These are phyloP conservation scores for Cercospora nicotianae DNA, from an alignment of 2,329 filamentous ascomycete genomes.

Conservation along the genomic window DNA sequence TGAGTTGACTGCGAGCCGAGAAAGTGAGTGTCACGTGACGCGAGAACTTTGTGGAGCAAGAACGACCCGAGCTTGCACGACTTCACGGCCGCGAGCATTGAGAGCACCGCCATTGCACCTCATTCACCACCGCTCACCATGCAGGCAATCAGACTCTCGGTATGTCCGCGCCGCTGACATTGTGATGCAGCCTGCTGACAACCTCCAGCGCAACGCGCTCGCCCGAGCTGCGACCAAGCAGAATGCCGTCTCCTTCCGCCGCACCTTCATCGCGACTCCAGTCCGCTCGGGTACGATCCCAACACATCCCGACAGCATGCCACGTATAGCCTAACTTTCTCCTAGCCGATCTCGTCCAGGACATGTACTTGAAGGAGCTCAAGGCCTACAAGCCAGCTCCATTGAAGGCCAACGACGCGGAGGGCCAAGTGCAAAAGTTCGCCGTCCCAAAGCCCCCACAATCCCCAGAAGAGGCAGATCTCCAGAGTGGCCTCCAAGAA, in stretches of 20 bases:
- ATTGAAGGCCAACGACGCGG: conserved; percentile 81
- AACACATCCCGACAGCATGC: conserved; percentile 20
- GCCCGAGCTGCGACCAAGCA: conserved; percentile 61
- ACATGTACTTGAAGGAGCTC: conserved; percentile 94
- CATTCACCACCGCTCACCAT: conserved; percentile 40
- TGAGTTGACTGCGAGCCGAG: conserved; percentile 3
- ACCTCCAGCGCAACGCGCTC: conserved; percentile 58
- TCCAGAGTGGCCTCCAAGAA: conserved; percentile 85
- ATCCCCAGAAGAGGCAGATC: conserved; percentile 91
- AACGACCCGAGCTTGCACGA: conserved; percentile 8
- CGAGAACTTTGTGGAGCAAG: conserved; percentile 7
- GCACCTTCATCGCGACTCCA: conserved; percentile 63
- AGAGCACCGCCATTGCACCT: not conserved
- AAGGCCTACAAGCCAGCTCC: conserved; percentile 87
- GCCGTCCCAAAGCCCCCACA: conserved; percentile 72
- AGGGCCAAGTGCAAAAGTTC: conserved; percentile 91
- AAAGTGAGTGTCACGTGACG: not conserved
- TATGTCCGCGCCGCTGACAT: conserved; percentile 38
- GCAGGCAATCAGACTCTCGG: conserved; percentile 63
- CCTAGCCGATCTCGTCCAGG: conserved; percentile 92
- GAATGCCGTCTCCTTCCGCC: conserved; percentile 55
- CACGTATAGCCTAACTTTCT: not conserved
- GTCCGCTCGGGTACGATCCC: conserved; percentile 59
- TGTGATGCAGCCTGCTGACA: conserved; percentile 36
- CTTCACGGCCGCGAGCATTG: conserved; percentile 9